Evolutionary conservation across 768 basidiomycete genomes (phyloP).

Genomic region (Boletellus ananiceps): DNA sequence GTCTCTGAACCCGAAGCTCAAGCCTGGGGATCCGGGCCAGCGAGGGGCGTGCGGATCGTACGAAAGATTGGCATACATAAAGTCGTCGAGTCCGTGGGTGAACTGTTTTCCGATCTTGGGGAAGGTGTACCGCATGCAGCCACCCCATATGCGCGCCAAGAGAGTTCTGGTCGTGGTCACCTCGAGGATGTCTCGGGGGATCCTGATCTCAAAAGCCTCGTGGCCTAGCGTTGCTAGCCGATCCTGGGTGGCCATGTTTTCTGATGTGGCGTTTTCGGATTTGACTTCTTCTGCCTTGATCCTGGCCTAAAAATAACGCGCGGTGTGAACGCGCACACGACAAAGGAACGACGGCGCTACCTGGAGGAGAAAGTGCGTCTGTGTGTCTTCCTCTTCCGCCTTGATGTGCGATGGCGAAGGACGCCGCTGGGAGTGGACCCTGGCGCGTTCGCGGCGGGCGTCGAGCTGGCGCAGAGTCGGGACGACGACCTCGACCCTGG

Average conservation of each 20-base stretch:
- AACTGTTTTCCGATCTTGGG: constrained; percentile 5
- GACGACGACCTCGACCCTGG: constrained; percentile 8
- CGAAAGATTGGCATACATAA: constrained; percentile 9
- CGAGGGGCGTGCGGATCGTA: constrained; percentile 10
- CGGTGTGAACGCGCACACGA: not conserved
- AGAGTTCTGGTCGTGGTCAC: constrained; percentile 3
- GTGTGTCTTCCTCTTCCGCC: constrained; percentile 5
- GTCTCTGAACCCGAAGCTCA: constrained; percentile 8
- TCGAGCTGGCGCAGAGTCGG: constrained; percentile 2
- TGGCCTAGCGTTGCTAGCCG: constrained; percentile 4
- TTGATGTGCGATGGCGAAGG: constrained; percentile 1
- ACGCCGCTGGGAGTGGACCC: not conserved
- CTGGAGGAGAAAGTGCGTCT: constrained; percentile 3
- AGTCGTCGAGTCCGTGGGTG: constrained; percentile 12
- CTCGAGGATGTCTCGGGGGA: constrained; percentile 4
- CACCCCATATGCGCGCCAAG: constrained; percentile 8
- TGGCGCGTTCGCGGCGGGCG: not conserved
- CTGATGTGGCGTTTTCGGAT: constrained; percentile 1
- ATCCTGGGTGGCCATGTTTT: constrained; percentile 5
- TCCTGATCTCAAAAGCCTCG: constrained; percentile 7
- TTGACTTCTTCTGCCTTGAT: constrained; percentile 9
- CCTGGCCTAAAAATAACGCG: not conserved
- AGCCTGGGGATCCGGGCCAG: constrained; percentile 12
- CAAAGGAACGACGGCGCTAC: not conserved
- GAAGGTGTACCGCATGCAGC: constrained; percentile 1